phyloP scores from a whole-genome alignment of 202 grass and related monocot species.

The Setaria viridis region DNA sequence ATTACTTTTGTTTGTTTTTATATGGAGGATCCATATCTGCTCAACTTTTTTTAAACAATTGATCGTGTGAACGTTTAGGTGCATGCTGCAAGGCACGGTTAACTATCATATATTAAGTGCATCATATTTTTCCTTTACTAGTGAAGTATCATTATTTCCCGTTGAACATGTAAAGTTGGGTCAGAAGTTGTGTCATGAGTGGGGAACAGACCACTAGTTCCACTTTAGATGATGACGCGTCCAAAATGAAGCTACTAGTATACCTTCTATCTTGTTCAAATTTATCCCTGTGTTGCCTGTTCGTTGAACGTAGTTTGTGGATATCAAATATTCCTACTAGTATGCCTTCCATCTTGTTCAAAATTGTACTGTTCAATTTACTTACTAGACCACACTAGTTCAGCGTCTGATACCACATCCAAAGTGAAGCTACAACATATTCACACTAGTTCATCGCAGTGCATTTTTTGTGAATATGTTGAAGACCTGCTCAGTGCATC shows the following conservation, averaged over 20 bases:
- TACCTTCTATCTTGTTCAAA: not conserved
- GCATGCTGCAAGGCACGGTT: not conserved
- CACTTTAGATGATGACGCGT: not conserved
- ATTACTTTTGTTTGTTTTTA: not conserved
- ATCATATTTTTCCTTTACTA: not conserved
- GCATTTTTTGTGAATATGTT: not conserved
- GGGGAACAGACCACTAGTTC: not conserved
- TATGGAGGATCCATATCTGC: not conserved
- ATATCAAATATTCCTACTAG: too few species aligned
- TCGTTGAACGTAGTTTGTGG: too few species aligned
- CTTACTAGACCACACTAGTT: not conserved
- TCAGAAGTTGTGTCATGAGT: not conserved
- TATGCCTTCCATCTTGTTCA: too few species aligned
- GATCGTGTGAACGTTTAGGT: not conserved
- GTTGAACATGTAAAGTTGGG: not conserved
- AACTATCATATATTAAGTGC: not conserved
- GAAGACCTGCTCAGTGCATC: not conserved
- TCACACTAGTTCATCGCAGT: not conserved
- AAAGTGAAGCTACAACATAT: not conserved
- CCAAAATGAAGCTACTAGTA: not conserved
- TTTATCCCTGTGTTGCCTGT: not conserved
- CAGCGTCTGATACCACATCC: not conserved
- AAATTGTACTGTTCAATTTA: not conserved
- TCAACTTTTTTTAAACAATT: not conserved
- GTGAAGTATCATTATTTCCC: not conserved